Evolutionary conservation across 176 grass and related monocot species (phyloP).

Genomic region (Carex parvula): DNA sequence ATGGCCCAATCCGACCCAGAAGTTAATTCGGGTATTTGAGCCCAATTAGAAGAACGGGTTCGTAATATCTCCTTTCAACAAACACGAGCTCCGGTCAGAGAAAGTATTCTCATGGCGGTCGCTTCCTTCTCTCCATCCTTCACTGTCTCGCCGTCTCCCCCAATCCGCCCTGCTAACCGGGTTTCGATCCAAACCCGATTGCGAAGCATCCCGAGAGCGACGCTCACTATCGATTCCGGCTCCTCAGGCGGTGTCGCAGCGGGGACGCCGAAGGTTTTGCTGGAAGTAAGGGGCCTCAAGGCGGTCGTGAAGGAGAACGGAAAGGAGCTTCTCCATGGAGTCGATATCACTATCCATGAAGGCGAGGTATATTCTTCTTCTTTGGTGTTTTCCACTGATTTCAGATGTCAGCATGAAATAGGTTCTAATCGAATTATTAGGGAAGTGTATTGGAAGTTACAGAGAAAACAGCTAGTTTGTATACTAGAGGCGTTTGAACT

Average conservation of each 20-base stretch:
- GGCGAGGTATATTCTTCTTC: slow-evolving; percentile 51
- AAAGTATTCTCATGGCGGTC: background rate
- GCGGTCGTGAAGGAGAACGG: slow-evolving; percentile 61
- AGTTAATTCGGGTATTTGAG: background rate
- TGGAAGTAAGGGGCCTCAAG: slow-evolving; percentile 69
- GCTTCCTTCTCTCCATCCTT: slow-evolving; percentile 28
- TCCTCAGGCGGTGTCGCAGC: slow-evolving; percentile 13
- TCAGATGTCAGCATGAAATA: background rate
- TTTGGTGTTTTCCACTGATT: background rate
- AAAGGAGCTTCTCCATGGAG: slow-evolving; percentile 50
- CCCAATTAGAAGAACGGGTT: background rate
- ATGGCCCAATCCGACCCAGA: background rate
- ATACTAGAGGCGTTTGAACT: background rate
- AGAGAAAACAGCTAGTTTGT: background rate
- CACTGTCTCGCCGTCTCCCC: slow-evolving; percentile 16
- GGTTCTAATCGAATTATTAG: background rate
- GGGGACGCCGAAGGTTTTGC: slow-evolving; percentile 30
- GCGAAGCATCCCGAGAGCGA: slow-evolving; percentile 19
- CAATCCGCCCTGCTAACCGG: background rate
- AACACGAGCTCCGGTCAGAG: background rate
- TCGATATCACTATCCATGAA: slow-evolving; percentile 66
- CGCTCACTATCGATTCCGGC: slow-evolving; percentile 18
- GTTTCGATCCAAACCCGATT: slow-evolving; percentile 7
- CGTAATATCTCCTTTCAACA: background rate
- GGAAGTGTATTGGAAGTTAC: background rate